These are phyloP conservation scores for Przewalskia tangutica DNA, from an alignment of 257 asterid genomes.

Conservation along the genomic window DNA sequence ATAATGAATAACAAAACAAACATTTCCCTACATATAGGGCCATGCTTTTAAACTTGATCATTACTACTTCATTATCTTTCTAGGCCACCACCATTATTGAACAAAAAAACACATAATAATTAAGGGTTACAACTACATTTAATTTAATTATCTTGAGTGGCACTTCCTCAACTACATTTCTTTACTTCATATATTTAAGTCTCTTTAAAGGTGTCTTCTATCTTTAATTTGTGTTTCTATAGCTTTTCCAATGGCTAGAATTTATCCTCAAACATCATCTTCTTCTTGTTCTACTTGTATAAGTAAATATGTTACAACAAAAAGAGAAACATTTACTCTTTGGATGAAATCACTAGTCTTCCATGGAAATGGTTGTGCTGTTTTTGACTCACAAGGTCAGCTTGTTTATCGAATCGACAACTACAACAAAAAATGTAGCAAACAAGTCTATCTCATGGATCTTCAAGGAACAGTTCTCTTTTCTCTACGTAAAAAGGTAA, in stretches of 20 bases:
- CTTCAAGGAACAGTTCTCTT: slow-evolving; percentile 37
- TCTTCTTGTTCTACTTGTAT: slow-evolving; percentile 5
- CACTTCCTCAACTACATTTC: neutral
- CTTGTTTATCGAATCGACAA: slow-evolving; percentile 54
- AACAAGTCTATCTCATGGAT: slow-evolving; percentile 52
- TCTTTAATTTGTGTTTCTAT: neutral
- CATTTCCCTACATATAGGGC: neutral
- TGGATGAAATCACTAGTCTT: slow-evolving; percentile 70
- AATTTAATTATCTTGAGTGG: neutral
- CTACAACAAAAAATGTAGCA: slow-evolving; percentile 29
- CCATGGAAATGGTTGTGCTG: slow-evolving; percentile 56
- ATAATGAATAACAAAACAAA: neutral
- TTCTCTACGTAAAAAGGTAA: slow-evolving; percentile 47
- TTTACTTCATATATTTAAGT: neutral
- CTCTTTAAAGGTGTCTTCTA: neutral
- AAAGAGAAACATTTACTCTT: slow-evolving; percentile 40
- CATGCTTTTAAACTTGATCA: neutral
- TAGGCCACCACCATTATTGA: neutral
- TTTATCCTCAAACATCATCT: slow-evolving; percentile 33
- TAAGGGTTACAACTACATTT: neutral
- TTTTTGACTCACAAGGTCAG: slow-evolving; percentile 36
- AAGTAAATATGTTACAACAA: slow-evolving; percentile 14
- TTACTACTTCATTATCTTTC: neutral
- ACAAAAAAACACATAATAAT: neutral
- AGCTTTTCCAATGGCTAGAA: slow-evolving; percentile 41